These are phyloP conservation scores for Aspergillus neoniger DNA, from an alignment of 2,329 filamentous ascomycete genomes.

Conservation along the genomic window DNA sequence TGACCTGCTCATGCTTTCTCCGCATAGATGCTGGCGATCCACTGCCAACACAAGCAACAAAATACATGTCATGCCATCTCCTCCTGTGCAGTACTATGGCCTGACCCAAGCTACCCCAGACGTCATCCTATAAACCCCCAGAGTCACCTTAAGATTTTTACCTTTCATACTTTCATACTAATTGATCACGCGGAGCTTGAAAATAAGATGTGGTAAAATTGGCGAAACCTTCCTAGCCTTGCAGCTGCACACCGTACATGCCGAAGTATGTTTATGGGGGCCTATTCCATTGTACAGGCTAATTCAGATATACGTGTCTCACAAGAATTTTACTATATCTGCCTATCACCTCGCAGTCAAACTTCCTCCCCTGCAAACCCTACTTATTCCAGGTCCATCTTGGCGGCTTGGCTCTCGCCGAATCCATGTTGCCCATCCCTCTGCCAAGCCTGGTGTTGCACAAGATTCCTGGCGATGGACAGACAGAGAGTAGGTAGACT, in stretches of 20 bases:
- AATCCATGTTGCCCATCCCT: constrained; percentile 12
- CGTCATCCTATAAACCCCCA: not conserved
- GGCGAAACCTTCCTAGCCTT: not conserved
- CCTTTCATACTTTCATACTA: not conserved
- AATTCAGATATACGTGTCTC: not conserved
- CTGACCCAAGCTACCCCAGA: not conserved
- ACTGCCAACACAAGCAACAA: not conserved
- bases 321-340: not conserved
- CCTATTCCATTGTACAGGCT: not conserved
- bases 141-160: not conserved
- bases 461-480: not conserved
- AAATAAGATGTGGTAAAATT: not conserved
- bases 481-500: no score
- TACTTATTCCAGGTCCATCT: not conserved
- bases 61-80: not conserved
- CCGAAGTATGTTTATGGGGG: not conserved
- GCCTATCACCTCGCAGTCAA: not conserved
- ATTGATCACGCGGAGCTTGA: not conserved
- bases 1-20: not conserved
- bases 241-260: not conserved
- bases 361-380: not conserved
- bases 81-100: not conserved
- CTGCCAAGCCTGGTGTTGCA: constrained; percentile 16
- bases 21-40: not conserved
- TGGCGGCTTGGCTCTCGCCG: constrained; percentile 4